These are phyloP conservation scores for Xylariales sp. DNA, from an alignment of 2,329 filamentous ascomycete genomes.

Conservation along the genomic window DNA sequence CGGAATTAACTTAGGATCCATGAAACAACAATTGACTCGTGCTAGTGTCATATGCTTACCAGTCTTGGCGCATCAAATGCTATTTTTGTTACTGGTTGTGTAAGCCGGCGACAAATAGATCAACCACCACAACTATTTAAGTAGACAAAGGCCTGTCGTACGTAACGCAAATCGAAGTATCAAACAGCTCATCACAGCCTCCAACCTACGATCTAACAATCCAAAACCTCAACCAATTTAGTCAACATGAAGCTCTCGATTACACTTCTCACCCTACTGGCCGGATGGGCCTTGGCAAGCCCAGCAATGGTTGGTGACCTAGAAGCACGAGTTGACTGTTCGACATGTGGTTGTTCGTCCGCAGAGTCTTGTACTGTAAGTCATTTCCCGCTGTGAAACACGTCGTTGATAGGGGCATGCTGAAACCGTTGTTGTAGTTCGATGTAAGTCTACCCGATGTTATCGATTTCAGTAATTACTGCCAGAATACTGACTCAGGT, in stretches of 20 bases:
- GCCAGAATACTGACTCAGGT: slow-evolving; percentile 1
- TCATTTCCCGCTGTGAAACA: background rate
- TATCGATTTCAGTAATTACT: background rate
- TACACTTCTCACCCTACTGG: slow-evolving; percentile 9
- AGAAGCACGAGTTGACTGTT: slow-evolving; percentile 12
- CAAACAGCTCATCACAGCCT: background rate
- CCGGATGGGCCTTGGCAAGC: slow-evolving; percentile 9
- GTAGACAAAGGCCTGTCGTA: background rate
- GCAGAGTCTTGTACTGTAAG: slow-evolving; percentile 12
- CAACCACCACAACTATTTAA: background rate
- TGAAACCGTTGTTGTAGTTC: background rate
- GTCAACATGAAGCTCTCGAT: slow-evolving; percentile 11
- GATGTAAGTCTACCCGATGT: background rate
- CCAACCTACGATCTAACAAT: background rate
- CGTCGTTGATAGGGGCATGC: background rate
- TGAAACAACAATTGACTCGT: too few species aligned
- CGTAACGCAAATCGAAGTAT: background rate
- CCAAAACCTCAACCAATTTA: background rate
- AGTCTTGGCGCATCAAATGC: background rate
- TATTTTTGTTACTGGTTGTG: background rate
- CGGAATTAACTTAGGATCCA: too few species aligned
- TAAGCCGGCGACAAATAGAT: background rate
- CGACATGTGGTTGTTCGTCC: slow-evolving; percentile 11
- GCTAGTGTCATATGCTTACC: background rate
- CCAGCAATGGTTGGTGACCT: slow-evolving; percentile 2